Evolutionary conservation across 129 eudicot species (phyloP), one percentile per base, ranked within the genome.

Genomic region (Helianthus tuberosus): DNA sequence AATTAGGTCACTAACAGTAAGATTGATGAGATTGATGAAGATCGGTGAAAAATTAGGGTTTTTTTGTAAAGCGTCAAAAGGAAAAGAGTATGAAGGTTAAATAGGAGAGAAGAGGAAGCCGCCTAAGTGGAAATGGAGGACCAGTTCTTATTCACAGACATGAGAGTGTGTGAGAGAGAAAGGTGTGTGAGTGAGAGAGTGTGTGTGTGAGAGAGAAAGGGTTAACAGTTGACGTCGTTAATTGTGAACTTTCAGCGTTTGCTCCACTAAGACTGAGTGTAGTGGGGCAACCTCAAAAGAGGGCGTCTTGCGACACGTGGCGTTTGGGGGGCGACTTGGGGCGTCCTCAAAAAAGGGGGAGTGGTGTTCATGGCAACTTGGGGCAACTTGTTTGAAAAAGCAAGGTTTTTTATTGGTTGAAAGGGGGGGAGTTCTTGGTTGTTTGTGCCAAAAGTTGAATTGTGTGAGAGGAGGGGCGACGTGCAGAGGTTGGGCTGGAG

Each of bases 81-180:
- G 46, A 32, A 32, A 69, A 2, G 11, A 50, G 62, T 25, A 44
- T 3, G 43, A 27, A 55, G 14, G 64, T 47, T 48, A 12, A 61
- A 17, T 20, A 44, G n/a, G 50, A 47, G 13, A 27, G 47, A 43
- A 27, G 67, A 27, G 75, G 84, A 80, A 77, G 91, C 92, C 92
- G 86, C 89, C 92, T 77, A 81, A 72, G 54, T 87, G 82, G 91
- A 81, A 75, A 61, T 87, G 82, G 91, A 87, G 80, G 49, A 80
- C 83, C 83, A 76, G 82, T 85, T n/a, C n/a, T n/a, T 75, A 41
- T 69, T 62, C 36, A 20, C n/a, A 47, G 66, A 69, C 69, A 62
- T 36, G 48, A 62, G 60, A n/a, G 32, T 49, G 60, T 70, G 64
- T 53, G 66, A 8, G 46, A 11, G 52, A 6, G 64, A 17, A 16